Evolutionary conservation across 306 rosid species (phyloP).

Genomic region (Leucaena leucocephala): DNA sequence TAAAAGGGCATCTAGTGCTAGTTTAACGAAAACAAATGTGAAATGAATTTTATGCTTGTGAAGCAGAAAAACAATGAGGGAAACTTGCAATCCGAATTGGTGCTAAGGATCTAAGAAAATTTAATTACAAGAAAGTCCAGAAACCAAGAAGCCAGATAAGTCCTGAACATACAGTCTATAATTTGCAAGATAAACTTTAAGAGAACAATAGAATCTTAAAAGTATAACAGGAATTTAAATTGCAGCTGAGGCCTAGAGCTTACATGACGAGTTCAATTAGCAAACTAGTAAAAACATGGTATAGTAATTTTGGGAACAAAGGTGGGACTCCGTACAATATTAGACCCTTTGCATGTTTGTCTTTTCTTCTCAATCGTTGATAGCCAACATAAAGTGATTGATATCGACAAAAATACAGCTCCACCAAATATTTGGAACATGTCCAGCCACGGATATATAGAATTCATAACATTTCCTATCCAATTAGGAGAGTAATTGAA

Average conservation of each 20-base stretch:
- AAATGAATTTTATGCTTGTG: not conserved
- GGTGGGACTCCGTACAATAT: not conserved
- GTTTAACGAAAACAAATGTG: not conserved
- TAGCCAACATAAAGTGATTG: constrained; percentile 6
- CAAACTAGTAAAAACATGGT: not conserved
- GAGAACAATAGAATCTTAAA: not conserved
- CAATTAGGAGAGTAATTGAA: not conserved
- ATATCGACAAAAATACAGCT: constrained; percentile 17
- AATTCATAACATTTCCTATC: constrained; percentile 8
- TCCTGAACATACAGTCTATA: not conserved
- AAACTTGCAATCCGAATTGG: not conserved
- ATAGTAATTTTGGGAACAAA: constrained; percentile 18
- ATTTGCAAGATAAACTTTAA: not conserved
- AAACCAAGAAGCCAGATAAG: constrained; percentile 6
- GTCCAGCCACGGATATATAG: not conserved
- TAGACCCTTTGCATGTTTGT: not conserved
- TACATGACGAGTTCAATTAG: not conserved
- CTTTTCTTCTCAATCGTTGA: not conserved
- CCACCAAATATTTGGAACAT: constrained; percentile 12
- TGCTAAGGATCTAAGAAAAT: not conserved
- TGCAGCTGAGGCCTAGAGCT: not conserved
- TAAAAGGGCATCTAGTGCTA: not conserved
- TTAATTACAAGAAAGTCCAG: not conserved
- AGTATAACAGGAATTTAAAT: not conserved
- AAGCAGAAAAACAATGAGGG: not conserved